Base-by-base conservation (phyloP, 164 flowering plant species). In the Stephania cephalantha region DNA sequence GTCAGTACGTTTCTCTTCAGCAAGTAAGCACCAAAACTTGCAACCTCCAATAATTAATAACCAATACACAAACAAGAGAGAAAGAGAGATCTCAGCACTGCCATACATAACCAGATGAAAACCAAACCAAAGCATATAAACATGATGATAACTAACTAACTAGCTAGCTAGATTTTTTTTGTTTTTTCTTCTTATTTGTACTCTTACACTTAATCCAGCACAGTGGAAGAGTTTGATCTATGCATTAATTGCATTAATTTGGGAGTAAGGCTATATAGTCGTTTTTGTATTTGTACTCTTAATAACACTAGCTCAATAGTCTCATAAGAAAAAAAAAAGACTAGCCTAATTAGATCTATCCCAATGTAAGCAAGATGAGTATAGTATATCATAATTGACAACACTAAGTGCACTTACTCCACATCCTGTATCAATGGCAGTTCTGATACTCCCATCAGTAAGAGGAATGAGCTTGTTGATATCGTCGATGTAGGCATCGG, bases 21-120 rank as follows among this genome's bases (percentile, higher is more conserved):
- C 70, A 95, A 78, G 82, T 88, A 95, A 13, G 99, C 99, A 42
- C 99, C 99, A 90, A 90, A 95, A 81, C 99, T 95, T 52, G 99
- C 98, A 80, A 95, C 99, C 99, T 94, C 29, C 77, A 70, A 67
- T 25, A 80, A 73, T 29, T 76, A 70, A 67, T 25, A 80, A 73
- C 29, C 29, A 74, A 25, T 31, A 31, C 65, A 55, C 63, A 55
- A 55, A 55, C 63, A 55, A 55, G 18, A 55, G 63, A 55, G 18
- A 55, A 17, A 55, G 18, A 55, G 13, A 55, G 55, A 50, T 50
- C 55, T 50, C 55, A 50, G 55, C 55, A 50, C 15, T 50, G 42
- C 42, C 42, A 35, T 35, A 35, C 42, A 35, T 35, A 25, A 35
- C 42, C 42, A 35, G 42, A 35, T 35, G 42, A 35, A 35, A 35